Percentiles rank a stretch among this genome's conserved stretches.
Evolutionary conservation across 1,139 yeast genomes (phyloP).

Genomic region (Geotrichum aggregatum): DNA sequence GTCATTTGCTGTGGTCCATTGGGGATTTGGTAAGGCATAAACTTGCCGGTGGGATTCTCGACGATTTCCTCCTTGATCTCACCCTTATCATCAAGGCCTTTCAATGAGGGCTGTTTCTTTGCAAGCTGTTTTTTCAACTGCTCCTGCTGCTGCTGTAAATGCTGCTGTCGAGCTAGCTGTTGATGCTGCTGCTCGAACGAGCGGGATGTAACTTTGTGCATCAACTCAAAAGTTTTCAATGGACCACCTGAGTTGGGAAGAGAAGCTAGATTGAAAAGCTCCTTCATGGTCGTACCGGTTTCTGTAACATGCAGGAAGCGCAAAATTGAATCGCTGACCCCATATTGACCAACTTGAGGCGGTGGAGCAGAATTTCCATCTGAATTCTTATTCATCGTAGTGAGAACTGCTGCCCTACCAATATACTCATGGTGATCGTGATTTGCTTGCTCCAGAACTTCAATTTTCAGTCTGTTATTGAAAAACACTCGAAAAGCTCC

Average conservation of each 20-base stretch:
- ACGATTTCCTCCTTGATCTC: slow-evolving; percentile 12
- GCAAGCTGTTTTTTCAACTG: slow-evolving; percentile 21
- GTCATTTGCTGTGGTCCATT: slow-evolving; percentile 20
- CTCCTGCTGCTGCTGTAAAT: slow-evolving; percentile 12
- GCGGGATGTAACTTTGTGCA: slow-evolving; percentile 9
- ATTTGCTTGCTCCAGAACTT: slow-evolving; percentile 63
- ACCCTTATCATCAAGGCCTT: background rate
- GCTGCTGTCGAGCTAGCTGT: slow-evolving; percentile 9
- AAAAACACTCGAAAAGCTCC: slow-evolving; percentile 60
- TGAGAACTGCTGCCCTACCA: background rate
- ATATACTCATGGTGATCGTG: slow-evolving; percentile 39
- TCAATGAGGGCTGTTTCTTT: slow-evolving; percentile 11
- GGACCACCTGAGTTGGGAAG: slow-evolving; percentile 51
- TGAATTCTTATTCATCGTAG: slow-evolving; percentile 4
- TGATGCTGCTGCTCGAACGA: slow-evolving; percentile 15
- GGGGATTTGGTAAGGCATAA: slow-evolving; percentile 5
- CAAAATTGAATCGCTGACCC: slow-evolving; percentile 60
- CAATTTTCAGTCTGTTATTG: slow-evolving; percentile 60
- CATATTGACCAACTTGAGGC: slow-evolving; percentile 42
- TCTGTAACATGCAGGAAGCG: slow-evolving; percentile 70
- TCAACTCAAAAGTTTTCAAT: slow-evolving; percentile 53
- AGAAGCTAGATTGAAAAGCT: slow-evolving; percentile 57
- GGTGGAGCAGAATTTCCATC: background rate
- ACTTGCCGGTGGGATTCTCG: background rate
- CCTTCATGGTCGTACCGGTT: slow-evolving; percentile 64